These are phyloP conservation scores for Hippophae tibetana DNA, from an alignment of 306 rosid species.

Conservation along the genomic window DNA sequence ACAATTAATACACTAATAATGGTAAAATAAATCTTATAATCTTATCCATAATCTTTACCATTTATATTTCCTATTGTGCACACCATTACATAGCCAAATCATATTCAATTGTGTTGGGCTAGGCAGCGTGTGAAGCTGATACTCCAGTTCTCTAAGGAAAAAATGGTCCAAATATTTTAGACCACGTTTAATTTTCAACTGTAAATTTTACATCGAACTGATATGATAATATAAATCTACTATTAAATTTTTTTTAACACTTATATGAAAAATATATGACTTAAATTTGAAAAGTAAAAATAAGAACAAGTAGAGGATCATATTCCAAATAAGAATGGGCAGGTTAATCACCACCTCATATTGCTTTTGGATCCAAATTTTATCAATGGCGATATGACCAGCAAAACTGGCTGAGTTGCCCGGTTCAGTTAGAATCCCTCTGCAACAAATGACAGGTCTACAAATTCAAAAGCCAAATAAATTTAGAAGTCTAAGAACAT, in stretches of 20 bases:
- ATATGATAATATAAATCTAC: no score
- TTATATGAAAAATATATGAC: no score
- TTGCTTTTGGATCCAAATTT: constrained; percentile 7
- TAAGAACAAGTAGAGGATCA: no score
- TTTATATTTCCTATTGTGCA: constrained; percentile 6
- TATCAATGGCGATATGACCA: constrained; percentile 14
- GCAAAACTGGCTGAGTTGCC: constrained; percentile 5
- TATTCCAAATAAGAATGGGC: not conserved
- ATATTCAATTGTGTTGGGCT: constrained; percentile 42
- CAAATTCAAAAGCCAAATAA: constrained; percentile 8
- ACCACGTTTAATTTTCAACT: no score
- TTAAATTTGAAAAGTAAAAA: no score
- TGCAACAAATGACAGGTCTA: constrained; percentile 16
- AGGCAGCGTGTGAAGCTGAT: constrained; percentile 48
- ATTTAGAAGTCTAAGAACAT: no score
- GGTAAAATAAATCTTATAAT: no score
- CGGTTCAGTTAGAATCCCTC: constrained; percentile 4
- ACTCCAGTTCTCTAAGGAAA: constrained; percentile 42
- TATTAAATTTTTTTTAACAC: no score
- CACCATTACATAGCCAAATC: constrained; percentile 39
- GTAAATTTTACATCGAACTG: no score
- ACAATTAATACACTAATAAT: no score
- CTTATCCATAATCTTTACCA: no score
- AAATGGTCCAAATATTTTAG: not conserved
- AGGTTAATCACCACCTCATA: constrained; percentile 9